A percentile compares a stretch with the other conserved stretches of the same genome.
These are phyloP conservation scores for Penstemon davidsonii DNA, from an alignment of 257 asterid species.

Conservation along the genomic window DNA sequence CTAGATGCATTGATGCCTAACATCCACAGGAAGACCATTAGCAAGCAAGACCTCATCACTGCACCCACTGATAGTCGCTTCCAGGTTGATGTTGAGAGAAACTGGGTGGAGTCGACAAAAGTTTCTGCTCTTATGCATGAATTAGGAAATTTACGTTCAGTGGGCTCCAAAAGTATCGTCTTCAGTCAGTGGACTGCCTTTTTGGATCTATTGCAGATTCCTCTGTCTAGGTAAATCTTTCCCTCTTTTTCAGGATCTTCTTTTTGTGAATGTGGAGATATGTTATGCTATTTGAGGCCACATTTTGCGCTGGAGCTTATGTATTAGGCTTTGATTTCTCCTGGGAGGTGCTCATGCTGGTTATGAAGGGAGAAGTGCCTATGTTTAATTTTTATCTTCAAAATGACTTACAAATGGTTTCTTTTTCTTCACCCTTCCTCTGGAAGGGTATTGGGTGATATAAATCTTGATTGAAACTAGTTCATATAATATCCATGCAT, in stretches of 20 bases:
- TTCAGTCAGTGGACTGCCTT: constrained; percentile 99
- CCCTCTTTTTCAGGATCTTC: constrained; percentile 9
- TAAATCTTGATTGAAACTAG: neutral
- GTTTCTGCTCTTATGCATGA: constrained; percentile 83
- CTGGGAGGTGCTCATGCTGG: constrained; percentile 15
- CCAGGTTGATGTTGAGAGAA: constrained; percentile 75
- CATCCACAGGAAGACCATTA: constrained; percentile 59
- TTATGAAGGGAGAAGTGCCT: neutral
- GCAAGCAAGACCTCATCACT: constrained; percentile 87
- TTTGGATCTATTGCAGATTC: constrained; percentile 87
- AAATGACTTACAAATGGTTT: constrained; percentile 10
- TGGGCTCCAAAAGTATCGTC: constrained; percentile 82
- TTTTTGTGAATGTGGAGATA: neutral
- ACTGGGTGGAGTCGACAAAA: constrained; percentile 94
- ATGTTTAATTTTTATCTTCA: neutral
- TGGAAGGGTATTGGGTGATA: constrained; percentile 7
- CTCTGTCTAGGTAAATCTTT: constrained; percentile 67
- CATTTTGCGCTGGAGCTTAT: constrained; percentile 5
- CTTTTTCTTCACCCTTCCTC: neutral
- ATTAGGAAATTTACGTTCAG: constrained; percentile 44
- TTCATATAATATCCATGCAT: neutral
- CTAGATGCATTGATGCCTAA: constrained; percentile 18
- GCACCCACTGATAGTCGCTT: constrained; percentile 93
- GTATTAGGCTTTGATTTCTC: constrained; percentile 17
- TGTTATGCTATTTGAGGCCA: neutral